A percentile compares a stretch with the other conserved stretches of the same genome.
These are phyloP conservation scores for Collybiopsis confluens DNA, from an alignment of 768 basidiomycete genomes.

Conservation along the genomic window DNA sequence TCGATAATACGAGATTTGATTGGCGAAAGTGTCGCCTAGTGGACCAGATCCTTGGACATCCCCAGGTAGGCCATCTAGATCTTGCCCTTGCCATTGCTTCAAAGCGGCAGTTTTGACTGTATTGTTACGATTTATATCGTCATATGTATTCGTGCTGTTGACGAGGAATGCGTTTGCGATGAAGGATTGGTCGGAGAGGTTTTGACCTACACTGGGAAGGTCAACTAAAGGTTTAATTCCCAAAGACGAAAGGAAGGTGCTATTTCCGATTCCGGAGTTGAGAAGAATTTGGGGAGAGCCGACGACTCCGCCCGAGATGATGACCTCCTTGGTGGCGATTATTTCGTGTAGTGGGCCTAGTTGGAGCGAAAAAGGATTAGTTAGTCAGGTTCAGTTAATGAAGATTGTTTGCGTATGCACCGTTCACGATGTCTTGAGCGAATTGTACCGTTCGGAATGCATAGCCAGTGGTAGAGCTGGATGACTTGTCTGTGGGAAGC, in stretches of 20 bases:
- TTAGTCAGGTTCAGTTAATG: neutral
- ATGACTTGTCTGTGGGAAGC: slow-evolving; percentile 9
- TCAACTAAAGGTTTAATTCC: slow-evolving; percentile 28
- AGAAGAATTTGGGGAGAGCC: slow-evolving; percentile 42
- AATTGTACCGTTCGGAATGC: slow-evolving; percentile 5
- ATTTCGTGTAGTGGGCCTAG: neutral
- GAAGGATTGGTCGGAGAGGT: slow-evolving; percentile 12
- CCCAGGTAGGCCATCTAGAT: neutral
- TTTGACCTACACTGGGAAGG: slow-evolving; percentile 39
- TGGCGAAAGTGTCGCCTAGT: slow-evolving; percentile 2
- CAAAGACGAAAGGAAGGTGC: slow-evolving; percentile 17
- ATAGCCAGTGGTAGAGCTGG: neutral
- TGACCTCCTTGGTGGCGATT: slow-evolving; percentile 19
- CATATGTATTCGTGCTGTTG: neutral
- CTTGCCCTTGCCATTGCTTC: neutral
- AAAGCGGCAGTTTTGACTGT: neutral
- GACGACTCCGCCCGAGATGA: slow-evolving; percentile 35
- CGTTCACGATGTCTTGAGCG: neutral
- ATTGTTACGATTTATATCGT: slow-evolving; percentile 6
- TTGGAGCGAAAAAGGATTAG: neutral
- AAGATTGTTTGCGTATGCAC: neutral
- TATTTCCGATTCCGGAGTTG: slow-evolving; percentile 41
- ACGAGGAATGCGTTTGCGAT: neutral
- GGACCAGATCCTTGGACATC: neutral
- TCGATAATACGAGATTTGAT: slow-evolving; percentile 2